Base-by-base conservation (phyloP, 1,139 yeast species). In the Debaryomycetaceae sp. region DNA sequence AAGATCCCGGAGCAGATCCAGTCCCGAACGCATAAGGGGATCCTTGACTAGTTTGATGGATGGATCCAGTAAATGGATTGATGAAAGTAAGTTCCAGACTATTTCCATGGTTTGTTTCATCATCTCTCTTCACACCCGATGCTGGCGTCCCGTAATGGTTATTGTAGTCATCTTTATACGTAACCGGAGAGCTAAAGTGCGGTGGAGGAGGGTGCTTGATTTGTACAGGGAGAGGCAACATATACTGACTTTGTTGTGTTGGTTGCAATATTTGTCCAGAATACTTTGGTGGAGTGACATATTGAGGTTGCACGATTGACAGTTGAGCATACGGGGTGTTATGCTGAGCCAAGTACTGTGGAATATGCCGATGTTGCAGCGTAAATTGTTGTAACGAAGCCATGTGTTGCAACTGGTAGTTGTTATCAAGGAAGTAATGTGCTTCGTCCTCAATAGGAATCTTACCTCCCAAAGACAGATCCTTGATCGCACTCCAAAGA, bases 401-500 rank as follows among this genome's bases (percentile, higher is more conserved):
- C 75, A 72, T 69, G 44, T 69, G 69, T 51, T 70, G 77, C 38
- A 72, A 62, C 52, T 72, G 78, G 49, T 70, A 73, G 47, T 69
- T 71, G 24, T 66, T 69, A 51, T 78, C 80, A 58, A 78, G 66
- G 36, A 73, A 76, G 54, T 76, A 78, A 50, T 68, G 71, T 1
- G 81, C 77, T 50, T 76, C 82, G 50, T 76, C 81, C 48, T 78
- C 82, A 40, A 72, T 67, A 5, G 78, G 69, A 35, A 73, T 67
- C 51, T 76, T 78, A 2, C 77, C 81, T 4, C 89, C 88, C 31
- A 83, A 63, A 1, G 83, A 72, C 47, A 82, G 71, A 54, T 83
- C 81, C 62, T 84, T 75, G 52, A 82, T 72, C 11, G 88, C 78
- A 57, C 72, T 66, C 73, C 83, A 72, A 41, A 89, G 70, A 37